Base-by-base conservation (phyloP, 2,329 filamentous ascomycete genomes). In the Aspergillus sergii region DNA sequence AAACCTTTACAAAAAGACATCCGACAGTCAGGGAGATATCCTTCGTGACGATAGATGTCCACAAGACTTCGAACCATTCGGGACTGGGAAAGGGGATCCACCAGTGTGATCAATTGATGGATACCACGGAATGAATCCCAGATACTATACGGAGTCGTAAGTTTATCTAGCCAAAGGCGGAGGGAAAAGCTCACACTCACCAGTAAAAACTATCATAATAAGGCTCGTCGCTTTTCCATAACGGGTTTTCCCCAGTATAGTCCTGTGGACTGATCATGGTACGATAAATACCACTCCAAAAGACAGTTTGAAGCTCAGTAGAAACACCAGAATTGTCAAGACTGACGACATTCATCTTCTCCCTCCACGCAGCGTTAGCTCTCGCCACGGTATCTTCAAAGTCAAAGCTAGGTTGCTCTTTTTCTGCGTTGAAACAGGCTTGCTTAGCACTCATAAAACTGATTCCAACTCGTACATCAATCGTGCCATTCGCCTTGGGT, bases 131-230 rank as follows among this genome's bases (percentile, higher is more conserved):
- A 92, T 0, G 85, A 86, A 69, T 92, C 90, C 90, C 90, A 92
- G 5, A 92, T 87, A 68, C 78, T 79, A 54, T n/a, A 9, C 0
- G 3, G 2, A 10, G 7, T n/a, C 0, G 7, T 2, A 5, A 26
- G 9, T 28, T 23, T 39, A 21, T 9, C 2, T 9, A 36, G 19
- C 7, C 5, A 16, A 7, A 36, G 12, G 14, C 5, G 14, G 5
- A 16, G 14, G 34, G 1, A 16, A 36, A 36, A 2, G 21, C 1
- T 4, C 23, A 9, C 19, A 36, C 79, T 73, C 69, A 85, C 83
- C 89, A 92, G 74, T 93, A 93, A 68, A 89, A 91, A 0, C 88
- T 91, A 73, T 92, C 90, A 71, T 89, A 92, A 69, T 92, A 92
- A 0, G 89, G 89, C 73, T 91, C 89, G 1, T 80, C 80, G 43